A percentile compares a stretch with the other conserved stretches of the same genome.
Conservation (phyloP, 140 eudicot species). For the Senecio squalidus region DNA sequence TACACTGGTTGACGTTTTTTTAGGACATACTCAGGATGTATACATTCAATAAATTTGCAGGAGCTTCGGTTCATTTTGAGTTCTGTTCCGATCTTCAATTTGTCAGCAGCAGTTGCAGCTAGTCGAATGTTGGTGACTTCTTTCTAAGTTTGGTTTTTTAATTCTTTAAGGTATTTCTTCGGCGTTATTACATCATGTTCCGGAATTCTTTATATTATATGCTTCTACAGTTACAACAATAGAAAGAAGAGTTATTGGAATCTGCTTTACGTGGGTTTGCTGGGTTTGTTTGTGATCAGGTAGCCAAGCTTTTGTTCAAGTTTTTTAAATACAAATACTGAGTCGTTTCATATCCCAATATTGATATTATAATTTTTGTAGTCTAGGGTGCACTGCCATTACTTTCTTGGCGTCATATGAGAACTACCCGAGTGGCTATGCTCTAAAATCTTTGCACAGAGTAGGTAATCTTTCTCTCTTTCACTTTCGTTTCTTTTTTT, state of each 20-base stretch:
- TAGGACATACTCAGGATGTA: not conserved
- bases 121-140: conserved; percentile 66
- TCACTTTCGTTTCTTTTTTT: too few relatives aligned
- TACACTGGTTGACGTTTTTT: conserved; percentile 1
- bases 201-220: not conserved
- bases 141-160: conserved; percentile 8
- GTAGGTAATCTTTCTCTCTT: conserved; percentile 49
- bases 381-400: conserved; percentile 68
- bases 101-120: conserved; percentile 93
- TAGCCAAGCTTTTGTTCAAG: conserved; percentile 17
- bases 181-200: conserved; percentile 1
- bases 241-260: conserved; percentile 87
- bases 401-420: conserved; percentile 88
- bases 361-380: conserved; percentile 40
- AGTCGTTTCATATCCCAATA: conserved; percentile 2
- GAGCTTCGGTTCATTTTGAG: conserved; percentile 90
- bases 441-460: conserved; percentile 62
- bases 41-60: conserved; percentile 37
- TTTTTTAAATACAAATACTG: not conserved
- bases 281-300: conserved; percentile 69
- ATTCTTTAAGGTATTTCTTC: not conserved
- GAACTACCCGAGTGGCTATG: conserved; percentile 95
- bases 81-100: conserved; percentile 87
- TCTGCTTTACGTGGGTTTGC: conserved; percentile 43
- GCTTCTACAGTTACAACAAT: conserved; percentile 70